Conservation (phyloP, 176 grass and related monocot genomes). For the Aegilops sharonensis region DNA sequence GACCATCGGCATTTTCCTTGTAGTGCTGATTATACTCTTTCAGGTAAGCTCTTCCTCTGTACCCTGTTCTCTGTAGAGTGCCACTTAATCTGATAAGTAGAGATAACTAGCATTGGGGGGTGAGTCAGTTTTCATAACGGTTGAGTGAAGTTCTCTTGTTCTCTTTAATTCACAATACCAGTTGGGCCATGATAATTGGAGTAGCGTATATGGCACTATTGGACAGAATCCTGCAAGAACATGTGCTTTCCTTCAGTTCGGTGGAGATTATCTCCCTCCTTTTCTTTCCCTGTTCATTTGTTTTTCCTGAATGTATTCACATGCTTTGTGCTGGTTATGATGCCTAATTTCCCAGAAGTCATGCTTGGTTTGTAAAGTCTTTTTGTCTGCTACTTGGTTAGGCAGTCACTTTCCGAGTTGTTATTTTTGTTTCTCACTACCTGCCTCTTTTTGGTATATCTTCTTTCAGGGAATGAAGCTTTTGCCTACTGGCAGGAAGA, state of each 20-base stretch:
- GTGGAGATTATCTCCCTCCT: not conserved
- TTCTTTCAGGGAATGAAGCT: constrained; percentile 85
- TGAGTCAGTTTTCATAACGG: not conserved
- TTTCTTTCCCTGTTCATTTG: not conserved
- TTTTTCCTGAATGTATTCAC: not conserved
- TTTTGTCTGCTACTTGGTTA: constrained; percentile 9
- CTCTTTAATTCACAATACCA: not conserved
- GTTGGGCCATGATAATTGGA: not conserved
- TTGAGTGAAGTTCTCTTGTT: not conserved
- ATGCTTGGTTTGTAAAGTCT: not conserved
- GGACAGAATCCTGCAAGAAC: not conserved
- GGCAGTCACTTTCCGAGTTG: not conserved
- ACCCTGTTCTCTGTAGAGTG: not conserved
- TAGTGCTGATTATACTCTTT: constrained; percentile 83
- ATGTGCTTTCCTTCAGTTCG: not conserved
- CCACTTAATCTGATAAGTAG: not conserved
- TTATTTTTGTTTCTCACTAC: not conserved
- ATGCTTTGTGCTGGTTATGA: not conserved
- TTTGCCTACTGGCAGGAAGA: constrained; percentile 75
- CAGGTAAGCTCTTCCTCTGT: constrained; percentile 53
- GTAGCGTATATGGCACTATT: not conserved
- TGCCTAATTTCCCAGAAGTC: constrained; percentile 8
- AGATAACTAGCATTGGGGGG: not conserved
- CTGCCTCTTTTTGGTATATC: constrained; percentile 25
- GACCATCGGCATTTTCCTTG: constrained; percentile 82